Conservation (phyloP, 148 eudicot genomes). For the Rhododendron griersonianum region DNA sequence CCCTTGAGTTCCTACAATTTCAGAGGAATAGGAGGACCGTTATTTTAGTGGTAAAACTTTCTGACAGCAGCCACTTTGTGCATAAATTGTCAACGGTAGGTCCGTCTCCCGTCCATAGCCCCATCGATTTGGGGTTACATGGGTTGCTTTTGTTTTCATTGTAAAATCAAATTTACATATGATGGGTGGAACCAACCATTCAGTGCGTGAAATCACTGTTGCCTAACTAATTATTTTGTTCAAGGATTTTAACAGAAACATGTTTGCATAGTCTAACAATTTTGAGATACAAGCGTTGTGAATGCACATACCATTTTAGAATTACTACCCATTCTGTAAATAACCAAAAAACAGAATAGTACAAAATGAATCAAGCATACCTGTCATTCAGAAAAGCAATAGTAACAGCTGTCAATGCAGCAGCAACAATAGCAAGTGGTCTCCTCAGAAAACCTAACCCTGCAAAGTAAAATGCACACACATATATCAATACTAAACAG, state of each 20-base stretch:
- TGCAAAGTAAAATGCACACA: slow-evolving; percentile 25
- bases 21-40: neutral
- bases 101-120: neutral
- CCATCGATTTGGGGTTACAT: neutral
- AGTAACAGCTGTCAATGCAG: slow-evolving; percentile 67
- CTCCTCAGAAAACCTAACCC: slow-evolving; percentile 83
- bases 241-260: neutral
- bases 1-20: neutral
- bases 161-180: neutral
- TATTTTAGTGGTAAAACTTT: neutral
- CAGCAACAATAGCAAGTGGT: slow-evolving; percentile 90
- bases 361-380: slow-evolving; percentile 26
- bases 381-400: slow-evolving; percentile 93
- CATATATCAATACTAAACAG: neutral
- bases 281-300: neutral
- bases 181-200: neutral
- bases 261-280: neutral
- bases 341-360: neutral
- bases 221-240: neutral
- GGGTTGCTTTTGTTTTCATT: neutral
- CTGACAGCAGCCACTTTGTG: neutral
- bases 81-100: neutral
- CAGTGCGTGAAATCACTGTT: neutral
- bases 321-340: neutral
- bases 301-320: neutral